Percentiles rank a stretch among this genome's conserved stretches.
These are phyloP conservation scores for Parathielavia appendiculata DNA, from an alignment of 495 filamentous ascomycete species.

Conservation along the genomic window DNA sequence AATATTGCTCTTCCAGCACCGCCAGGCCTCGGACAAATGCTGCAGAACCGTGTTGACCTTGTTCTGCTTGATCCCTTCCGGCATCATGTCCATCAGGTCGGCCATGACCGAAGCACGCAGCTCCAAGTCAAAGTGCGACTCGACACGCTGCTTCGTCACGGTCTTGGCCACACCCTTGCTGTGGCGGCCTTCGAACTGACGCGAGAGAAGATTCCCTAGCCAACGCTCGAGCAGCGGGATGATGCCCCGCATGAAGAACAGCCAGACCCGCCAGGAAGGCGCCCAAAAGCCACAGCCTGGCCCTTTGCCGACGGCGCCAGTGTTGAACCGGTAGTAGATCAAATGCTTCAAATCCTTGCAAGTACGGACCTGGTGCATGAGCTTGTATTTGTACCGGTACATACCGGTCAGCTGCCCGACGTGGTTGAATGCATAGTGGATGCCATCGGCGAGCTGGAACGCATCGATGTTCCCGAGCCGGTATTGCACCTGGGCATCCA, in stretches of 20 bases:
- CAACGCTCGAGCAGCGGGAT: slow-evolving; percentile 95
- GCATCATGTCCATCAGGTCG: slow-evolving; percentile 99
- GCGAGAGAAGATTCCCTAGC: slow-evolving; percentile 93
- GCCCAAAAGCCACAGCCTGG: slow-evolving; percentile 99
- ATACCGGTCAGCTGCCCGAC: slow-evolving; percentile 98
- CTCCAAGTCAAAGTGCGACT: slow-evolving; percentile 98
- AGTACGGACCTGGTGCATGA: slow-evolving; percentile 99
- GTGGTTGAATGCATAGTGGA: slow-evolving; percentile 98
- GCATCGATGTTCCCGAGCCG: slow-evolving; percentile 97
- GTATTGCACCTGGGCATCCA: slow-evolving; percentile 98
- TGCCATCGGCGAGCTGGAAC: slow-evolving; percentile 97
- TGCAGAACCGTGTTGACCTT: slow-evolving; percentile 98
- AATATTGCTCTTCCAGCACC: slow-evolving; percentile 99
- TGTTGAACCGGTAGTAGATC: slow-evolving; percentile 99
- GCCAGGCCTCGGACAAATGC: slow-evolving; percentile 95
- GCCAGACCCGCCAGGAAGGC: slow-evolving; percentile 96
- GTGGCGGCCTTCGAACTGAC: slow-evolving; percentile 98
- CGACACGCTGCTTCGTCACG: slow-evolving; percentile 97
- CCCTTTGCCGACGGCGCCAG: slow-evolving; percentile 93
- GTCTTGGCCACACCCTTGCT: slow-evolving; percentile 99
- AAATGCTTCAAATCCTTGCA: slow-evolving; percentile 99
- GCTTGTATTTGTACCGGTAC: slow-evolving; percentile 99
- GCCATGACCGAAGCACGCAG: slow-evolving; percentile 98
- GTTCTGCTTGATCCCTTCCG: slow-evolving; percentile 98
- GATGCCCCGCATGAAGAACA: slow-evolving; percentile 99